Base-by-base conservation (phyloP, 2,329 filamentous ascomycete genomes). In the Mycocentrospora acerina region DNA sequence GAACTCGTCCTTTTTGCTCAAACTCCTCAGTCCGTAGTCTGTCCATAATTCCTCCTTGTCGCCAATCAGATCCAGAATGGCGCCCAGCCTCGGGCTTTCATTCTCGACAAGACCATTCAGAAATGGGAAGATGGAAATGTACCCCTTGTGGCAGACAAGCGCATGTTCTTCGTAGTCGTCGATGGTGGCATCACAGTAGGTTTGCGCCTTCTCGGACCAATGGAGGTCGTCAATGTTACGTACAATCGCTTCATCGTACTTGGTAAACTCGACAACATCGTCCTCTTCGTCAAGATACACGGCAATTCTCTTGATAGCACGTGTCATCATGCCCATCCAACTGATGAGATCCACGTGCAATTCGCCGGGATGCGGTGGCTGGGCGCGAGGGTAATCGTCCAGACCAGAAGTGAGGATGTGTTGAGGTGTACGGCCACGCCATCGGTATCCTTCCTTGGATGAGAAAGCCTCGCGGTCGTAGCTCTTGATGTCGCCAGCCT, bases 291-390 rank as follows among this genome's bases (percentile, higher is more conserved):
- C 83, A n/a, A 97, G 77, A 17, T 82, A 80, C 30, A 80, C 73
- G 1, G 90, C 88, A 54, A 96, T 87, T 53, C 85, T 87, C 56
- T 82, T 78, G 37, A 98, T 80, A n/a, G 86, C 85, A 50, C 85
- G 83, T 27, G 88, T 85, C 88, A 96, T 95, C 73, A 96, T 81
- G n/a, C 91, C 93, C 71, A 98, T 86, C 93, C 93, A 98, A 35
- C 88, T 88, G 66, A 98, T 86, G 37, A 97, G 77, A 68, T 98
- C 93, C 19, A 94, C 84, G 66, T 98, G 91, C 33, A 98, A 79
- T 79, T 98, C 93, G 58, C 89, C 91, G 0, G 93, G 91, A 66
- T 96, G 90, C 17, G 93, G 93, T 11, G 93, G 90, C 67, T 95
- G 88, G 7, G 93, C 79, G 32, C 93, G 88, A 33, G 93, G 93